Base-by-base conservation (phyloP, 495 filamentous ascomycete species). In the Penicillium ochrochloron region DNA sequence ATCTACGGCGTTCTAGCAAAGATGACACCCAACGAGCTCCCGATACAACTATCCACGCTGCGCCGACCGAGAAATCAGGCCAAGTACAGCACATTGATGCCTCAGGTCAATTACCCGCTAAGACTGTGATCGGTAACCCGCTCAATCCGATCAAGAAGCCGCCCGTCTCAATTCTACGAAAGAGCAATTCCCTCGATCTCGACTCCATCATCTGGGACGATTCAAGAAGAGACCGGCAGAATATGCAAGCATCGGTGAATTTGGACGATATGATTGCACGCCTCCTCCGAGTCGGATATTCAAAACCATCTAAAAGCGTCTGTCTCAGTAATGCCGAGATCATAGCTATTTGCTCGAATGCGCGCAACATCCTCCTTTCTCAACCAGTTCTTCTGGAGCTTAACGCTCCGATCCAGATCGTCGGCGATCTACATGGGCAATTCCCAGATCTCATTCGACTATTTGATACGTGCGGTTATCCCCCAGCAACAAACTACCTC, bases 161-260 rank as follows among this genome's bases (percentile, higher is more conserved):
- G 4, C 23, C 37, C 7, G 57, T 56, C 15, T 58, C 63, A 5
- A 65, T 65, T 7, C 41, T 65, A 39, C 42, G 39, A 21, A 65
- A 61, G 37, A 60, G 42, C 29, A 65, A 65, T 41, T 27, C 23
- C n/a, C 37, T 65, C 14, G 58, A 57, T 21, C 42, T 65, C 7
- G 63, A 65, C 23, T 56, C 57, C 10, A 65, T 65, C 41, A 65
- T 65, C 39, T 65, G 63, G 63, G 63, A 65, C 14, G 63, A 65
- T 29, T 65, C 63, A 2, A 41, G 41, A 5, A 34, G 63, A 25
- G 57, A 60, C 23, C 57, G 63, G 19, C 39, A 56, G 25, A 65
- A 65, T n/a, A 50, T 57, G 53, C 35, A 56, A 41, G 23, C 39
- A 46, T 42, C 57, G 10, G 31, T 42, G 29, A 23, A 54, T 29